Evolutionary conservation across 345 rosid genomes (phyloP).

Genomic region (Nasturtium officinale): DNA sequence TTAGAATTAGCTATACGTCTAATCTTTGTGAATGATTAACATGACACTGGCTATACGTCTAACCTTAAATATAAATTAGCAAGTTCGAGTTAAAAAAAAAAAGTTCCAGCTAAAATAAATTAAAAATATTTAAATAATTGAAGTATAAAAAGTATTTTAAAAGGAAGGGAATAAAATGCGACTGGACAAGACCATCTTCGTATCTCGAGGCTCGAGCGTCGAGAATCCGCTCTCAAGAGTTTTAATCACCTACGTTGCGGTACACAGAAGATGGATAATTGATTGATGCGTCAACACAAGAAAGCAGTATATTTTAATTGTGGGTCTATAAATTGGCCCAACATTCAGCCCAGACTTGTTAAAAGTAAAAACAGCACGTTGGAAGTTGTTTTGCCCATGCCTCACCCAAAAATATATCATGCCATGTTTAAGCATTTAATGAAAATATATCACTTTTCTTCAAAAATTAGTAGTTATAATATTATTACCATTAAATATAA

Average conservation of each 20-base stretch:
- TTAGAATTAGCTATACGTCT: not conserved
- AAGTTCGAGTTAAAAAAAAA: not conserved
- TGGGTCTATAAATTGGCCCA: constrained; percentile 19
- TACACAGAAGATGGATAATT: not conserved
- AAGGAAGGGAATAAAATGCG: not conserved
- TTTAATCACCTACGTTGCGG: not conserved
- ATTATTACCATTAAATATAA: constrained; percentile 1
- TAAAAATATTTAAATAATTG: not conserved
- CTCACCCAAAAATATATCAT: constrained; percentile 24
- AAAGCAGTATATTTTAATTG: not conserved
- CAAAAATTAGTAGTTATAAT: not conserved
- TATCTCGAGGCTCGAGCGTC: not conserved
- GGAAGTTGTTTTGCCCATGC: constrained; percentile 27
- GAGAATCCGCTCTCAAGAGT: not conserved
- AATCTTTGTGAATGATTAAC: not conserved
- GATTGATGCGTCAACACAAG: not conserved
- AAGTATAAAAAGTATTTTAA: not conserved
- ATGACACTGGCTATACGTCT: not conserved
- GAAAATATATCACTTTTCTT: not conserved
- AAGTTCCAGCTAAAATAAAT: not conserved
- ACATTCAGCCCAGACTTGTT: not conserved
- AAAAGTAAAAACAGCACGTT: constrained; percentile 1
- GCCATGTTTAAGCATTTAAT: constrained; percentile 39
- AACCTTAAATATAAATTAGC: not conserved
- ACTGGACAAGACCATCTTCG: constrained; percentile 3